phyloP scores from a whole-genome alignment of 139 green algal species.

The Volvox africanus region DNA sequence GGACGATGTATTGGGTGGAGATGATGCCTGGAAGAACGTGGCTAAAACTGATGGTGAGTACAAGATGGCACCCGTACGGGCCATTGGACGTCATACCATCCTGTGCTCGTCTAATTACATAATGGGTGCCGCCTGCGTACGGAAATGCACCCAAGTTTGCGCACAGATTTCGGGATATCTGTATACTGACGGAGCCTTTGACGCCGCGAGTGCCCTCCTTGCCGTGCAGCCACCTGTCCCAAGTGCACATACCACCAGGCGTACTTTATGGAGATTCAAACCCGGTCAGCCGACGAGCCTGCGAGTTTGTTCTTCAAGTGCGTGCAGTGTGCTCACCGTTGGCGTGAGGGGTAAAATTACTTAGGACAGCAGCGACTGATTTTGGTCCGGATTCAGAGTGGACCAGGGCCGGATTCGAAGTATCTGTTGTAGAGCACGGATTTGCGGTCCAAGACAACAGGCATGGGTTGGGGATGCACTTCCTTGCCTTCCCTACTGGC shows the following conservation, averaged over 20 bases:
- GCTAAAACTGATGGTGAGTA: conserved; percentile 79
- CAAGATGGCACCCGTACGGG: too few relatives aligned
- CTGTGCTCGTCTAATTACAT: neutral
- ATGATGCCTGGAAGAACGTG: conserved; percentile 93
- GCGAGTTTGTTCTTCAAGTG: conserved; percentile 95
- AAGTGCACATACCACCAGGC: conserved; percentile 86
- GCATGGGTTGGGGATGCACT: too few relatives aligned
- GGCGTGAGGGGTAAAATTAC: conserved; percentile 75
- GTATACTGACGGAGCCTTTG: too few relatives aligned
- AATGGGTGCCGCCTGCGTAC: too few relatives aligned
- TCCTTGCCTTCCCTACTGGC: too few relatives aligned
- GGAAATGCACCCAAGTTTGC: too few relatives aligned
- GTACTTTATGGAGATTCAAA: conserved; percentile 97
- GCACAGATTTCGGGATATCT: too few relatives aligned
- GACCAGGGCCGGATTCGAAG: too few relatives aligned
- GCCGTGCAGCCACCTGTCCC: conserved; percentile 75
- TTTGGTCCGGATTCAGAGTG: too few relatives aligned
- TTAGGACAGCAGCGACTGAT: too few relatives aligned
- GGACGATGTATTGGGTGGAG: conserved; percentile 91
- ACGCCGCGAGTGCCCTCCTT: neutral
- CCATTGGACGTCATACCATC: neutral
- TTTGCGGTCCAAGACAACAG: too few relatives aligned
- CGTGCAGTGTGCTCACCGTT: conserved; percentile 78
- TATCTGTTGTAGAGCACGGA: too few relatives aligned
- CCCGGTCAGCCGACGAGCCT: conserved; percentile 93